Base-by-base conservation (phyloP, 1,284 basidiomycete genomes). In the Ustilago cynodontis region DNA sequence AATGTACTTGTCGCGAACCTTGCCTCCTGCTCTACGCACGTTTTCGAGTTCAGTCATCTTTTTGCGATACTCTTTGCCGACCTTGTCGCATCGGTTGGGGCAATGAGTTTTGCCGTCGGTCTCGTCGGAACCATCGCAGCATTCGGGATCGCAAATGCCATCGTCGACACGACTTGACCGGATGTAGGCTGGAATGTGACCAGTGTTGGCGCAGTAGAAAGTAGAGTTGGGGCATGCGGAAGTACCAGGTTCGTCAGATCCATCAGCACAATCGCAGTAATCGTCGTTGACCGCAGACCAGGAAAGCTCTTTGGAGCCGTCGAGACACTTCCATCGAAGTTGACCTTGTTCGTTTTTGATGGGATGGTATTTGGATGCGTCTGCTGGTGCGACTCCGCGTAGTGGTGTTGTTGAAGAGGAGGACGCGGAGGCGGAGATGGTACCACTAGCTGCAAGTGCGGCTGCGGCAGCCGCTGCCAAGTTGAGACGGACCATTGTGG, bases 81-180 rank as follows among this genome's bases (percentile, higher is more conserved):
- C 89, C 81, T 92, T 90, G 53, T 89, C 89, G 85, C 96, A 99
- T 6, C 87, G 87, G 85, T 98, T 91, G 22, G 90, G 88, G 84
- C 96, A 99, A 13, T 92, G 88, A 5, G 79, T 59, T 56, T 86
- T 85, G 52, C 81, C 80, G 37, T 83, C 81, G 5, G 87, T 88
- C 86, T 99, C 96, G 86, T 99, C 96, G 0, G 94, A 94, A n/a
- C 97, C 97, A 83, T 99, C 96, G 85, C 96, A 99, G 85, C 97
- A 99, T 83, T 95, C 91, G 2, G 90, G 89, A 83, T 99, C 94
- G 95, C 96, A 99, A 39, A 98, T 89, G 2, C 96, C 96, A 84
- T 99, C 96, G 67, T 92, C 92, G n/a, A 99, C 95, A 70, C 93
- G 89, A 26, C 93, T 92, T 63, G 91, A 91, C 14, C 91, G 90